Percentiles rank a stretch among this genome's conserved stretches.
Evolutionary conservation across 306 rosid genomes (phyloP).

Genomic region (Astragalus glycyphyllos): DNA sequence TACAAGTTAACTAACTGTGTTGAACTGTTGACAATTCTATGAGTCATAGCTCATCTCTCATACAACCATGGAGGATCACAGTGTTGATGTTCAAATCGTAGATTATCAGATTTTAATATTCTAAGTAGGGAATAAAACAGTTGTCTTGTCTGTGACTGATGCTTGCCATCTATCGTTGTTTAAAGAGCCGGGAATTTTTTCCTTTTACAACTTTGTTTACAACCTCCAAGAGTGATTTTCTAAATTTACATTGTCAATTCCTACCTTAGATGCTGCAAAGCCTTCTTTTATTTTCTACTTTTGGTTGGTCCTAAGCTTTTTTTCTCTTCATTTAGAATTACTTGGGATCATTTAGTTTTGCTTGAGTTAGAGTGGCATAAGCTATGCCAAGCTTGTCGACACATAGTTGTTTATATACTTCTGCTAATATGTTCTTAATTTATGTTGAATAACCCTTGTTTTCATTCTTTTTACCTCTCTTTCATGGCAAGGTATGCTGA

Average conservation of each 20-base stretch:
- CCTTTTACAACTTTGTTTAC: constrained; percentile 3
- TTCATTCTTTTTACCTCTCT: constrained; percentile 20
- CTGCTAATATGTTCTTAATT: constrained; percentile 20
- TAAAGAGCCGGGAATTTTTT: background rate
- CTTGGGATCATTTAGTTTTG: constrained; percentile 3
- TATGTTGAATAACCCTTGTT: constrained; percentile 16
- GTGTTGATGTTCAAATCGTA: background rate
- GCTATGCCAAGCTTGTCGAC: constrained; percentile 11
- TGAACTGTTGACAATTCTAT: background rate
- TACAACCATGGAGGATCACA: background rate
- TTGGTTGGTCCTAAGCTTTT: background rate
- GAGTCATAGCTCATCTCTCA: constrained; percentile 10
- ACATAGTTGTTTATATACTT: constrained; percentile 2
- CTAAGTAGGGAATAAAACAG: background rate
- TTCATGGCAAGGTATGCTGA: constrained; percentile 62
- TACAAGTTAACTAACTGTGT: background rate
- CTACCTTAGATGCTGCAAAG: constrained; percentile 15
- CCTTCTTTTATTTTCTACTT: background rate
- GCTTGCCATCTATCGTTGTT: constrained; percentile 1
- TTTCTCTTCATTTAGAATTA: constrained; percentile 15
- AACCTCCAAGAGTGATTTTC: background rate
- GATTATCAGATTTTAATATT: background rate
- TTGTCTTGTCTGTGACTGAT: background rate
- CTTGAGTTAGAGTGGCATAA: constrained; percentile 1
- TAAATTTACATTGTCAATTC: constrained; percentile 7